These are phyloP conservation scores for Coelastrella sp. DNA, from an alignment of 139 green algal species.

Conservation along the genomic window DNA sequence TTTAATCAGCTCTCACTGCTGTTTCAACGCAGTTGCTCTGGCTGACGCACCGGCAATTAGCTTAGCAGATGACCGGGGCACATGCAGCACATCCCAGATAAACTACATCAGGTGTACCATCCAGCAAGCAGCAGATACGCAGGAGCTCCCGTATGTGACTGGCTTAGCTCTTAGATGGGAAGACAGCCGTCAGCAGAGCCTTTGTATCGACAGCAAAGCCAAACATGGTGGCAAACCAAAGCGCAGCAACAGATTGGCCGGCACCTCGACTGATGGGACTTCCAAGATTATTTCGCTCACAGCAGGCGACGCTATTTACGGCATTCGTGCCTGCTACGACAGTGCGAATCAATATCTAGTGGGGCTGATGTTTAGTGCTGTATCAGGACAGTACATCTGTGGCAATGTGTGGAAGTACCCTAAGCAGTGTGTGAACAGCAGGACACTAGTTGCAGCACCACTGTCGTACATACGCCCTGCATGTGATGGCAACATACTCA, in stretches of 20 bases:
- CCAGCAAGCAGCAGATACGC: background rate
- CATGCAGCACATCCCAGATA: background rate
- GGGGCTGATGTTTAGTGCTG: background rate
- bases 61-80: background rate
- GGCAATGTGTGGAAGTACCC: conserved; percentile 10
- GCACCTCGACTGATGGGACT: background rate
- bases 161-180: background rate
- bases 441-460: background rate
- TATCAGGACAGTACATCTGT: conserved; percentile 4
- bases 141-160: background rate
- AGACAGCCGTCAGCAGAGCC: background rate
- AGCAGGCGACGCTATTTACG: background rate
- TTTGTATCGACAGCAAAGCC: background rate
- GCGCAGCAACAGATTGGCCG: background rate
- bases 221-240: background rate
- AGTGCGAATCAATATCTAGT: background rate
- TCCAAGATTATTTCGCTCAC: background rate
- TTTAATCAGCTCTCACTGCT: too few relatives aligned
- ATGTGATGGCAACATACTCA: background rate
- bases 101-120: background rate
- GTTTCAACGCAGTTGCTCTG: too few relatives aligned
- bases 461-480: background rate
- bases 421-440: background rate
- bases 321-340: conserved; percentile 25
- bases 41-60: too few relatives aligned